These are phyloP conservation scores for Aspergillus affinis DNA, from an alignment of 495 filamentous ascomycete genomes.

Conservation along the genomic window DNA sequence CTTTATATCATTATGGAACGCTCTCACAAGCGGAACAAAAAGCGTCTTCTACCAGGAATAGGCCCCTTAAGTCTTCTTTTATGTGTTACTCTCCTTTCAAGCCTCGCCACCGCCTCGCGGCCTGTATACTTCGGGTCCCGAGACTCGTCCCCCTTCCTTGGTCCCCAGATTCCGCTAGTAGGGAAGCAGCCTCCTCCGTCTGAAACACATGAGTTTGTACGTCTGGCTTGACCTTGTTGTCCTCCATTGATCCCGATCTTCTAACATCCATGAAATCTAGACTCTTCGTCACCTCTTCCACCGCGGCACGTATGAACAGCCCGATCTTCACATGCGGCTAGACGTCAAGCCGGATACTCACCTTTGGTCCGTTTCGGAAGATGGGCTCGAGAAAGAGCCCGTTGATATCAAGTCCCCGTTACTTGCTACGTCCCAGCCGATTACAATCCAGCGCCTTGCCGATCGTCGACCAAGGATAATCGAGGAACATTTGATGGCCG, in stretches of 20 bases:
- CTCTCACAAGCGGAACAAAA: constrained; percentile 12
- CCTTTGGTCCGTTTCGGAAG: constrained; percentile 65
- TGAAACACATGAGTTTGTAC: constrained; percentile 40
- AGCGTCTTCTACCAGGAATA: constrained; percentile 14
- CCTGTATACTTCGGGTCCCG: constrained; percentile 32
- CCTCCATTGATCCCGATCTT: not conserved
- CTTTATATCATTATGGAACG: constrained; percentile 16
- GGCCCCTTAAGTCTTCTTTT: constrained; percentile 21
- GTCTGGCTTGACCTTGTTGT: constrained; percentile 17
- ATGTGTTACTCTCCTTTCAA: constrained; percentile 23
- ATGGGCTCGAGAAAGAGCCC: constrained; percentile 49
- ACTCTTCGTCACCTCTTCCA: constrained; percentile 87
- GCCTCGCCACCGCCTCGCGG: constrained; percentile 28
- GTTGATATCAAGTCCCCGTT: constrained; percentile 32
- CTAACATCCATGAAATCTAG: constrained; percentile 40
- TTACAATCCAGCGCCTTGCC: constrained; percentile 74
- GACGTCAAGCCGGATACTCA: constrained; percentile 67
- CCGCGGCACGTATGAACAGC: constrained; percentile 75
- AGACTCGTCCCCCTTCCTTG: constrained; percentile 31
- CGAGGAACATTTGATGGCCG: constrained; percentile 69
- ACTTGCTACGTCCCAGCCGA: constrained; percentile 56
- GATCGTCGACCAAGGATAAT: constrained; percentile 75
- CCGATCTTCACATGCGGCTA: constrained; percentile 68
- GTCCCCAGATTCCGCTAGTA: constrained; percentile 32
- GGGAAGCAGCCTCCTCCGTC: constrained; percentile 19